Evolutionary conservation across 2,329 filamentous ascomycete genomes (phyloP).

Genomic region (Cercospora sesami): DNA sequence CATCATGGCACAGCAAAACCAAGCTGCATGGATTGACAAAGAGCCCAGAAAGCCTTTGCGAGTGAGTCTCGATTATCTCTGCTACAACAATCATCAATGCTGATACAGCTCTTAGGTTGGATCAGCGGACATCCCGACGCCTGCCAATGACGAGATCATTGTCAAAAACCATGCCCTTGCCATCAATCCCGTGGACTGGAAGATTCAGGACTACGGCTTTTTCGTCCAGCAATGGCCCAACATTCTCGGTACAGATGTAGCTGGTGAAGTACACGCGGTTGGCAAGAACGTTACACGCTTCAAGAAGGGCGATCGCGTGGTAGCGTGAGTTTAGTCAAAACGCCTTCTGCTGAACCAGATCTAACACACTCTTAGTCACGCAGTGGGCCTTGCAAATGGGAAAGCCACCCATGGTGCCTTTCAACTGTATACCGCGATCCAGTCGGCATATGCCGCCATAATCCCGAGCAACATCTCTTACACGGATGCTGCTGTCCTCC

Average conservation of each 20-base stretch:
- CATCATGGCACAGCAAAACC: conserved; percentile 24
- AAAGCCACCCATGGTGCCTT: conserved; percentile 35
- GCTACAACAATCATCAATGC: not conserved
- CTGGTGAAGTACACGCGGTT: conserved; percentile 42
- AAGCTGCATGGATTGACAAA: conserved; percentile 37
- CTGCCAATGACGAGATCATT: conserved; percentile 38
- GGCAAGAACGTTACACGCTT: conserved; percentile 38
- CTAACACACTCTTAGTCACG: conserved; percentile 20
- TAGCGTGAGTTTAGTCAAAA: conserved; percentile 31
- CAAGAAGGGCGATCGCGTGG: conserved; percentile 42
- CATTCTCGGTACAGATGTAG: conserved; percentile 42
- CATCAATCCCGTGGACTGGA: conserved; percentile 45
- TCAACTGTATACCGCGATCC: conserved; percentile 40
- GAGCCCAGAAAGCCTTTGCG: conserved; percentile 14
- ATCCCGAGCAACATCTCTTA: conserved; percentile 45
- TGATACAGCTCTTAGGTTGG: conserved; percentile 27
- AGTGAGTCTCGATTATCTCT: not conserved
- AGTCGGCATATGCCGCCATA: conserved; percentile 38
- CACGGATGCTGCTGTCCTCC: conserved; percentile 45
- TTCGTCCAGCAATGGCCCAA: conserved; percentile 40
- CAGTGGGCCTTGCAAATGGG: conserved; percentile 29
- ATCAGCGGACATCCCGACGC: conserved; percentile 35
- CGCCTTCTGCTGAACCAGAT: not conserved
- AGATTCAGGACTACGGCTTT: conserved; percentile 38
- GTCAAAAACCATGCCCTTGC: conserved; percentile 41